Conservation (phyloP, 495 filamentous ascomycete species). For the Sphaerosporella brunnea region DNA sequence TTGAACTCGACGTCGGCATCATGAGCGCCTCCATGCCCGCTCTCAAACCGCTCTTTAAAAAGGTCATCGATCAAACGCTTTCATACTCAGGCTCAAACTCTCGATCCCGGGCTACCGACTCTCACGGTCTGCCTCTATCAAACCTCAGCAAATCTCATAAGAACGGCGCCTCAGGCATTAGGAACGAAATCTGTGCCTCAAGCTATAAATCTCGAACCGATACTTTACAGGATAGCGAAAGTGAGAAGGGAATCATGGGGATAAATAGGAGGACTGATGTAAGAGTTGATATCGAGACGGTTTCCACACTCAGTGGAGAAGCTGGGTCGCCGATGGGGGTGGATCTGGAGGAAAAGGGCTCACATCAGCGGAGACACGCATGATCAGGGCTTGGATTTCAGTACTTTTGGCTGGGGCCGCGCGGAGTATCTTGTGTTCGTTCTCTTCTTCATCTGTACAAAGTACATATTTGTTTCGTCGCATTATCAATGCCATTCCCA, state of each 20-base stretch:
- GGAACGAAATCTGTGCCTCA: neutral
- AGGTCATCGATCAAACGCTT: constrained; percentile 12
- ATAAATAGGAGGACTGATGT: neutral
- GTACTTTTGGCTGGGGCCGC: too few species aligned
- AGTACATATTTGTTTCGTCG: too few species aligned
- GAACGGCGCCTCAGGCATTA: neutral
- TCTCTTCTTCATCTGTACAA: too few species aligned
- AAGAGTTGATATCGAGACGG: constrained; percentile 1
- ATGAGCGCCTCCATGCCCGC: constrained; percentile 15
- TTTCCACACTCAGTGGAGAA: neutral
- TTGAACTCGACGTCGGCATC: constrained; percentile 14
- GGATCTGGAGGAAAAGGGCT: too few species aligned
- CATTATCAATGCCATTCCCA: too few species aligned
- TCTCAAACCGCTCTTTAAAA: constrained; percentile 15
- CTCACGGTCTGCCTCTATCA: neutral
- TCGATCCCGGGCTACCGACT: neutral
- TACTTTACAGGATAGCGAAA: constrained; percentile 1
- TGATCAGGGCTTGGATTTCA: too few species aligned
- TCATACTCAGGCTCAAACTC: neutral
- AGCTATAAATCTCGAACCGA: neutral
- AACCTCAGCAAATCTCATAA: neutral
- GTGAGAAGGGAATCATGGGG: constrained; percentile 3
- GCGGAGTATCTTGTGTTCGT: too few species aligned
- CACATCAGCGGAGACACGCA: neutral
- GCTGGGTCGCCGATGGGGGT: too few species aligned